These are phyloP conservation scores for Dentipellis sp. DNA, from an alignment of 768 basidiomycete genomes.

Conservation along the genomic window DNA sequence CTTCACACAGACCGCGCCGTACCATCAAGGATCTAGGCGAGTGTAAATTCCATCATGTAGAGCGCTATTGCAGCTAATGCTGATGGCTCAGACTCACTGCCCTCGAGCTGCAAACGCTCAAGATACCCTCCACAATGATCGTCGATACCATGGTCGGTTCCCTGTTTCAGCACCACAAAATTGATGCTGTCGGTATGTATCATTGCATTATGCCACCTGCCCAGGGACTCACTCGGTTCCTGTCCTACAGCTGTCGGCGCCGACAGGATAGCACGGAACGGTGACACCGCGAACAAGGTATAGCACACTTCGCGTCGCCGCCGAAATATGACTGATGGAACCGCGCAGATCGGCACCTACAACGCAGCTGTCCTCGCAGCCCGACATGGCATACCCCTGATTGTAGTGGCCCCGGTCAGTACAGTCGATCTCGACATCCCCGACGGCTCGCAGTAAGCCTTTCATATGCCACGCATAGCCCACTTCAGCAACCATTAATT, in stretches of 20 bases:
- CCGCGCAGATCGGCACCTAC: conserved; percentile 74
- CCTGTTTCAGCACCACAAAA: conserved; percentile 77
- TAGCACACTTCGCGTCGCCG: conserved; percentile 5
- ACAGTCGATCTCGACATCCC: conserved; percentile 80
- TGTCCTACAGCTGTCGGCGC: conserved; percentile 61
- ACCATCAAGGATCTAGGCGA: conserved; percentile 85
- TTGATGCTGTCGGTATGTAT: conserved; percentile 69
- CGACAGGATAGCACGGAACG: conserved; percentile 84
- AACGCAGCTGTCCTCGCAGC: conserved; percentile 91
- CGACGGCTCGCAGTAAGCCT: conserved; percentile 50
- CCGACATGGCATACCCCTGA: conserved; percentile 81
- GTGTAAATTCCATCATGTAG: conserved; percentile 1
- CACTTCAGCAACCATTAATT: background rate
- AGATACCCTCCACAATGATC: conserved; percentile 86
- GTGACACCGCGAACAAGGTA: conserved; percentile 95
- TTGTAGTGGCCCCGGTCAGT: conserved; percentile 88
- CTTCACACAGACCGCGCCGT: conserved; percentile 91
- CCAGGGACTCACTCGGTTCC: background rate
- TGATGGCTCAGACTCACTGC: conserved; percentile 65
- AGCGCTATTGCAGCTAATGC: background rate
- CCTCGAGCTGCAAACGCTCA: conserved; percentile 76
- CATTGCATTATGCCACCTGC: background rate
- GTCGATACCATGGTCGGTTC: conserved; percentile 98
- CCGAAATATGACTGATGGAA: background rate
- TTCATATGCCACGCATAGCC: background rate